A percentile compares a stretch with the other conserved stretches of the same genome.
phyloP scores from a whole-genome alignment of 306 rosid species.

The Inga oerstediana region DNA sequence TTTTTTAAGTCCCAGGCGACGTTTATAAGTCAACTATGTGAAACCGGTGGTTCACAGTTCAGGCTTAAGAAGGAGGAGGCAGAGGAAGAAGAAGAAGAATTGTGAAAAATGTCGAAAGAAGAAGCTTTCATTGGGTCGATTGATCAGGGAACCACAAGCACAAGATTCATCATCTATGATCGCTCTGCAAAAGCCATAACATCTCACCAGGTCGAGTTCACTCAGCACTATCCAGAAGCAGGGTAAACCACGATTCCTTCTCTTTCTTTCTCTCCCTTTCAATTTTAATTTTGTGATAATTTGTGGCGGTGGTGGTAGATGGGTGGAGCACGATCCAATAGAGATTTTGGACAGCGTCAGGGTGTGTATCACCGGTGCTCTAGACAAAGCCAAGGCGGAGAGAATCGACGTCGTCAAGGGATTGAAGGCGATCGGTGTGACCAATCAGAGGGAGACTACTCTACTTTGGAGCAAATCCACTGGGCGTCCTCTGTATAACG shows the following conservation, averaged over 20 bases:
- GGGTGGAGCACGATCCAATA: constrained; percentile 94
- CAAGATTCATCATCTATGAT: constrained; percentile 84
- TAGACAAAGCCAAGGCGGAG: constrained; percentile 77
- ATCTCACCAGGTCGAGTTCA: constrained; percentile 88
- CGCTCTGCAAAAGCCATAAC: constrained; percentile 45
- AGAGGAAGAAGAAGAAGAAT: not conserved
- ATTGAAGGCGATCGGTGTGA: constrained; percentile 84
- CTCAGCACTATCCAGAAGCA: constrained; percentile 80
- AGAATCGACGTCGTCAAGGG: constrained; percentile 70
- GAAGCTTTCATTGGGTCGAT: constrained; percentile 68
- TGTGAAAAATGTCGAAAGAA: constrained; percentile 35
- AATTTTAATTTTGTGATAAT: not conserved
- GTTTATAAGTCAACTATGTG: not conserved
- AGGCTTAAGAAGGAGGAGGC: not conserved
- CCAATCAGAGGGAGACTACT: constrained; percentile 93
- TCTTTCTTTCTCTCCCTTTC: not conserved
- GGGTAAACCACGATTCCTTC: constrained; percentile 46
- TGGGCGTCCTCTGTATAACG: constrained; percentile 79
- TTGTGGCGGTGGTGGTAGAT: constrained; percentile 40
- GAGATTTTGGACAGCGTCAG: constrained; percentile 85
- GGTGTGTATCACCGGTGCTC: constrained; percentile 68
- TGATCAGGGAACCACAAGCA: constrained; percentile 93
- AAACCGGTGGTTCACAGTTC: not conserved
- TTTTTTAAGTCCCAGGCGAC: not conserved
- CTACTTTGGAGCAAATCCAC: constrained; percentile 93